Evolutionary conservation across 2,329 filamentous ascomycete species (phyloP).

Genomic region (Alternaria atra): DNA sequence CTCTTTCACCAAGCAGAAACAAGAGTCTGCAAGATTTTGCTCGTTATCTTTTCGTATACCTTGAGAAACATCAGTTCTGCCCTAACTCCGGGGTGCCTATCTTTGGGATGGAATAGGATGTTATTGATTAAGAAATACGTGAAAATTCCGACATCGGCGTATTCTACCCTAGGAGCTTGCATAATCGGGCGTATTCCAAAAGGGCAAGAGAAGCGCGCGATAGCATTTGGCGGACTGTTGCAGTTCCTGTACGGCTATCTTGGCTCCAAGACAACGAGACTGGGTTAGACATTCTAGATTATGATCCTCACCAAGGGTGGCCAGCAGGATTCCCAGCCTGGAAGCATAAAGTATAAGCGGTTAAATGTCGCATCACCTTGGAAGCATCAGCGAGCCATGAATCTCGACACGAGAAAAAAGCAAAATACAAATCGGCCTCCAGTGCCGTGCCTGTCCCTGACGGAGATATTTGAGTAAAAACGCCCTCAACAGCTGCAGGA

Average conservation of each 20-base stretch:
- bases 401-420: background rate
- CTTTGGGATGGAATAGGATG: too few species aligned
- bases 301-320: background rate
- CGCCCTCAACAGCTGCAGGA: background rate
- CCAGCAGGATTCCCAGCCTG: background rate
- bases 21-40: background rate
- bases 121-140: too few species aligned
- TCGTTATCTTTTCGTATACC: background rate
- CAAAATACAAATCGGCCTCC: background rate
- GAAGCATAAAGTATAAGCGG: background rate
- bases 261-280: background rate
- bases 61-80: background rate
- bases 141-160: too few species aligned
- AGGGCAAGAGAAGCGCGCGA: background rate
- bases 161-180: background rate
- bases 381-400: background rate
- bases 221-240: background rate
- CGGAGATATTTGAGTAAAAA: constrained; percentile 1
- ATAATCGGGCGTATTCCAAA: background rate
- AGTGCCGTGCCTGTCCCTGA: background rate
- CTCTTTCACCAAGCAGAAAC: background rate
- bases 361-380: background rate
- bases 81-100: too few species aligned
- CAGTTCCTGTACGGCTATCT: background rate
- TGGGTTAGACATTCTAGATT: background rate